Evolutionary conservation across 116 monocot species (phyloP), one percentile per base, ranked within the genome.

Genomic region (Cymodocea nodosa): DNA sequence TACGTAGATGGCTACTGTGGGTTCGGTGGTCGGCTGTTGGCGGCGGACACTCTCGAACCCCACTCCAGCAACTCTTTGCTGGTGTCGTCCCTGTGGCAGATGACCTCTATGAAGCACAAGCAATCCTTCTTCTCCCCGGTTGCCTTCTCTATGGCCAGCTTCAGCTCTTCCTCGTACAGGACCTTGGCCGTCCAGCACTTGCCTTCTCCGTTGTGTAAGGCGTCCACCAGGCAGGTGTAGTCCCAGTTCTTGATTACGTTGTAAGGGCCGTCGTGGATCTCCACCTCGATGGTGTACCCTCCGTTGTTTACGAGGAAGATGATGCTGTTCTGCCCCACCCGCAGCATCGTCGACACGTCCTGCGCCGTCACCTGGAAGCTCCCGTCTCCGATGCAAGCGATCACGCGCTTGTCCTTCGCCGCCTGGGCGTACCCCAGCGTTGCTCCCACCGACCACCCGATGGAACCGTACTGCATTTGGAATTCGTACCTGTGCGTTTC

Each of bases 211-310:
- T 89, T 82, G 76, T 82, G 73, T 24, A 89, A 73, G 25, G 85
- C 85, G 6, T 84, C 80, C 6, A 84, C 78, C 3, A 89, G 25
- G 0, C 48, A 82, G 13, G 80, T 89, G 63, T 85, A 84, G 66
- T 89, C 76, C 84, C 85, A 89, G 74, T 85, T 89, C 67, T 82
- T 85, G 58, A 85, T 89, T 35, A 89, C 84, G 34, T 88, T 84
- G 77, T 88, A 88, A 1, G 84, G 84, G 3, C 88, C 88, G 50
- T 88, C 88, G 40, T 88, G 88, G 69, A 88, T 84, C 70, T 84
- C 88, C 13, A 84, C 88, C 70, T 88, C 81, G n/a, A 88, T 88
- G 22, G 84, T 88, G 82, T 88, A 84, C 0, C 88, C 88, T 14
- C 88, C 88, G 20, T 84, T 84, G 79, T 88, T 88, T 17, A 84